Percentiles rank a stretch among this genome's conserved stretches.
Evolutionary conservation across 805 yeast genomes (phyloP).

Genomic region (Starmerella floricola): DNA sequence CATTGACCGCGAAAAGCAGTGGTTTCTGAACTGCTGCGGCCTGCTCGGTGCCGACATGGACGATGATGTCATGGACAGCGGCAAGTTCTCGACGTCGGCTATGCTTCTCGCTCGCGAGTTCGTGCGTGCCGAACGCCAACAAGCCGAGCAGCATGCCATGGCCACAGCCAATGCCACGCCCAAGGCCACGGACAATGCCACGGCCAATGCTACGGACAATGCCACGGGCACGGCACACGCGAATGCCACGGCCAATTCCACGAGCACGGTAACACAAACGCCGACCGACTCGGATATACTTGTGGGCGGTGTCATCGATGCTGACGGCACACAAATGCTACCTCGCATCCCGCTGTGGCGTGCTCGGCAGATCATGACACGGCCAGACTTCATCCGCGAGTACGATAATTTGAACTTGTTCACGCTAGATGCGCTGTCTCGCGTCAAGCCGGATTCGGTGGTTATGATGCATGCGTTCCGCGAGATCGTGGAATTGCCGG

Average conservation of each 20-base stretch:
- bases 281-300: no score
- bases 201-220: not conserved
- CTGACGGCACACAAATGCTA: slow-evolving; percentile 27
- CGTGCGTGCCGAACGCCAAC: slow-evolving; percentile 60
- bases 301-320: not conserved
- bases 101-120: slow-evolving; percentile 59
- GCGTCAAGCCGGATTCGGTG: slow-evolving; percentile 67
- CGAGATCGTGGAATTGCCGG: slow-evolving; percentile 60
- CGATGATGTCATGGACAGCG: slow-evolving; percentile 77
- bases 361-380: slow-evolving; percentile 72
- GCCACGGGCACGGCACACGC: not conserved
- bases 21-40: slow-evolving; percentile 78
- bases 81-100: slow-evolving; percentile 62
- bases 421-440: slow-evolving; percentile 59
- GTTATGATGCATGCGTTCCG: slow-evolving; percentile 86
- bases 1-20: slow-evolving; percentile 69
- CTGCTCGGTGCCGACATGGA: slow-evolving; percentile 68
- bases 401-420: slow-evolving; percentile 69
- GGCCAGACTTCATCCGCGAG: slow-evolving; percentile 64
- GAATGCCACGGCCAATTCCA: not conserved
- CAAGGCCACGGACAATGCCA: not conserved
- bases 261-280: no score
- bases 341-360: slow-evolving; percentile 76
- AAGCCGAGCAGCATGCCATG: not conserved
- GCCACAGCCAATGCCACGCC: no score